Percentiles rank a stretch among this genome's conserved stretches.
Conservation (phyloP, 257 asterid species). For the Marsdenia floribunda region DNA sequence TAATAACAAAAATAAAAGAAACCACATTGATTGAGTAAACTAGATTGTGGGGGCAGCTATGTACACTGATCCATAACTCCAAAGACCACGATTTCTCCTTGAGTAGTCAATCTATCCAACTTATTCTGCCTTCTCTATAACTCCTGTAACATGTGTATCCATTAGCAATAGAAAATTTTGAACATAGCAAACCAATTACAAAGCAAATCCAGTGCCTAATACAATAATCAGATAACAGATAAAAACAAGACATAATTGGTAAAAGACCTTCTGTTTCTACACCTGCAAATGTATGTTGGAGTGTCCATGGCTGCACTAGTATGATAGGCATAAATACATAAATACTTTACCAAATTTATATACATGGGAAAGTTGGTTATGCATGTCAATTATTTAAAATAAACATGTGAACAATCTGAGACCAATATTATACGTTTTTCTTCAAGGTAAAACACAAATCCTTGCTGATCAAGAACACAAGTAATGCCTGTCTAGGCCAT, state of each 20-base stretch:
- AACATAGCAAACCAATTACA: neutral
- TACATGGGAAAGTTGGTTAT: neutral
- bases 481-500: neutral
- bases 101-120: conserved; percentile 3
- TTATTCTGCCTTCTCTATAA: conserved; percentile 13
- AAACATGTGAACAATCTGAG: neutral
- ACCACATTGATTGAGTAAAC: neutral
- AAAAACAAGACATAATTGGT: neutral
- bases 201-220: neutral
- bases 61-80: conserved; percentile 19
- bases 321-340: neutral
- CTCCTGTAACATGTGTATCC: conserved; percentile 10
- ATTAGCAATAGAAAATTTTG: neutral
- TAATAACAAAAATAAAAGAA: neutral
- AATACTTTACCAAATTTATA: neutral
- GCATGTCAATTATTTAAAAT: neutral
- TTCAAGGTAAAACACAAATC: neutral
- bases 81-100: neutral
- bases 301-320: neutral
- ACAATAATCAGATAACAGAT: neutral
- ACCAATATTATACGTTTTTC: neutral
- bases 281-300: neutral
- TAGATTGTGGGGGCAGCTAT: neutral
- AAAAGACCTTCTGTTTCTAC: neutral
- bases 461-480: neutral